These are phyloP conservation scores for Zygnema cylindricum DNA, from an alignment of 139 green algal species.

Conservation along the genomic window DNA sequence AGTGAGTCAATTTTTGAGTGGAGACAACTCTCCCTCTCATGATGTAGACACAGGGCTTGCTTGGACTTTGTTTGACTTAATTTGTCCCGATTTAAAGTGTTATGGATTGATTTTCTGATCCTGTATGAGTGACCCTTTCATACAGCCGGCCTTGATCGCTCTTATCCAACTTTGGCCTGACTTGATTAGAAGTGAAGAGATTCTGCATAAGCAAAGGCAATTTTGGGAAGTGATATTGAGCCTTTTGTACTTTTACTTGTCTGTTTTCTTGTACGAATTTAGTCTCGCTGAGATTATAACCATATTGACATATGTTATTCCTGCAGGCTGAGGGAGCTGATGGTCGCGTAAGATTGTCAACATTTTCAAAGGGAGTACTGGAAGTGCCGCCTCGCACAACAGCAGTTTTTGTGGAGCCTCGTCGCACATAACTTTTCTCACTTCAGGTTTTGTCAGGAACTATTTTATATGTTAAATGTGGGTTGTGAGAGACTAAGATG, in stretches of 20 bases:
- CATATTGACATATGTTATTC: not conserved
- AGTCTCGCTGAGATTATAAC: not conserved
- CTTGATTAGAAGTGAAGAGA: not conserved
- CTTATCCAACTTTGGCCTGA: not conserved
- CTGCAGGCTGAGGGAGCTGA: slow-evolving; percentile 5
- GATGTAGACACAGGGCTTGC: too few species aligned
- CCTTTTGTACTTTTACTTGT: not conserved
- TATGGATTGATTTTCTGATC: too few species aligned
- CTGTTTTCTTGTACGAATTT: not conserved
- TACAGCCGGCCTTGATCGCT: not conserved
- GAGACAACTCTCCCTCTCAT: not conserved
- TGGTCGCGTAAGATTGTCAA: not conserved
- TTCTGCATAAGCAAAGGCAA: not conserved
- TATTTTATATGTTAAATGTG: too few species aligned
- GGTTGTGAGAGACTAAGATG: too few species aligned
- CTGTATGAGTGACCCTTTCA: too few species aligned
- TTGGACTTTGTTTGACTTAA: too few species aligned
- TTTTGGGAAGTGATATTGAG: not conserved
- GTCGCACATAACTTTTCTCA: not conserved
- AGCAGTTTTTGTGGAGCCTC: slow-evolving; percentile 21
- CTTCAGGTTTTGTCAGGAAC: too few species aligned
- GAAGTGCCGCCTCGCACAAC: slow-evolving; percentile 11
- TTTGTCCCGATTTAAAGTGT: too few species aligned
- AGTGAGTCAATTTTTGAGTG: not conserved
- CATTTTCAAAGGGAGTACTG: not conserved